Evolutionary conservation across 2,329 filamentous ascomycete genomes (phyloP).

Genomic region (Podosphaera xanthii): DNA sequence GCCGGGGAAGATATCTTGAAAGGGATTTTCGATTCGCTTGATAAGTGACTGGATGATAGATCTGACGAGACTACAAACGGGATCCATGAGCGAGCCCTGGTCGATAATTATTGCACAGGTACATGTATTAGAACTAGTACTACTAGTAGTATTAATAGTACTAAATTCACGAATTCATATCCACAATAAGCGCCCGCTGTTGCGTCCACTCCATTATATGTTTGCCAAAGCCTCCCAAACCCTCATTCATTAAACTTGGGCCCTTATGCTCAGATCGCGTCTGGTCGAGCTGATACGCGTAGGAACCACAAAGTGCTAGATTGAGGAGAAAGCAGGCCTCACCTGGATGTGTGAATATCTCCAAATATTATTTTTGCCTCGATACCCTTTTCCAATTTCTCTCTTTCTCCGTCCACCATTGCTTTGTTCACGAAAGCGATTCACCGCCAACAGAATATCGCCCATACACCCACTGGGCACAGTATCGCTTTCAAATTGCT

Average conservation of each 20-base stretch:
- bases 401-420: conserved; percentile 1
- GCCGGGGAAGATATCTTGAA: not conserved
- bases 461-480: not conserved
- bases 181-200: not conserved
- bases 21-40: not conserved
- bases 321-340: not conserved
- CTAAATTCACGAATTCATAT: too few relatives aligned
- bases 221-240: conserved; percentile 2
- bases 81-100: conserved; percentile 1
- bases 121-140: too few relatives aligned
- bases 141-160: too few relatives aligned
- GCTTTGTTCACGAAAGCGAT: conserved; percentile 4
- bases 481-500: not conserved
- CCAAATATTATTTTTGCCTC: not conserved
- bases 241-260: not conserved
- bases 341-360: not conserved
- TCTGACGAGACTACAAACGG: not conserved
- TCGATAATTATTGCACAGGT: not conserved
- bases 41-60: not conserved
- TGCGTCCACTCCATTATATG: not conserved
- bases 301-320: not conserved
- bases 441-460: conserved; percentile 3
- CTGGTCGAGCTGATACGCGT: not conserved
- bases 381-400: conserved; percentile 3
- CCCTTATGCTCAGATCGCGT: not conserved